phyloP scores from a whole-genome alignment of 2,329 filamentous ascomycete species.

The Colletotrichum aenigma region DNA sequence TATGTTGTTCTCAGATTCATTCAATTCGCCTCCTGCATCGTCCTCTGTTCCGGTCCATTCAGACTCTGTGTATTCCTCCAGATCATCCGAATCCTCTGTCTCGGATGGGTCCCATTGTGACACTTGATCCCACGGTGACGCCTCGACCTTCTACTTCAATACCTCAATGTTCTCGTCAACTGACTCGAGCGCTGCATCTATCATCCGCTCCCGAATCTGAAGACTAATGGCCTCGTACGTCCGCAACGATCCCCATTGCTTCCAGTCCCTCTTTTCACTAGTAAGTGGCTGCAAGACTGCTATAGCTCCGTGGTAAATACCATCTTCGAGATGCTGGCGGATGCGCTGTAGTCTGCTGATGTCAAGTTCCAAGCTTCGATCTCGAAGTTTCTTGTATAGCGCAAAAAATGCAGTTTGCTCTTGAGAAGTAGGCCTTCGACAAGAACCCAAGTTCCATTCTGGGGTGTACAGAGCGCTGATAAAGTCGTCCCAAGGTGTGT shows the following conservation, averaged over 20 bases:
- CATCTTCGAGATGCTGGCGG: neutral
- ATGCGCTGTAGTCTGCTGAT: neutral
- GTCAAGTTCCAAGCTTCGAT: neutral
- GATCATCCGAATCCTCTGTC: too few species aligned
- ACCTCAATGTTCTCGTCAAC: neutral
- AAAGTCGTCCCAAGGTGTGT: neutral
- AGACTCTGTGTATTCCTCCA: too few species aligned
- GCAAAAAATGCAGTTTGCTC: neutral
- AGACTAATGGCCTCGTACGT: slow-evolving; percentile 1
- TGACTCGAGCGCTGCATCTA: neutral
- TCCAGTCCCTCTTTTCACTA: neutral
- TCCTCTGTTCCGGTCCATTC: too few species aligned
- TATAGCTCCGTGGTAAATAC: neutral
- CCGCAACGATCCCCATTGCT: neutral
- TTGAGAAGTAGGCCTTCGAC: accelerated
- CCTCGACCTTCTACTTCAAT: neutral
- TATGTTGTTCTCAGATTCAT: too few species aligned
- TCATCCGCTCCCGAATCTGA: neutral
- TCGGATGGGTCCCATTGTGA: neutral
- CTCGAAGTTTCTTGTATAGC: neutral
- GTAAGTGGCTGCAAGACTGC: neutral
- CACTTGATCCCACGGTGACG: neutral
- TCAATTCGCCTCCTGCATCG: too few species aligned
- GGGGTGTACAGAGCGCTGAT: accelerated
- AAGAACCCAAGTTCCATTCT: accelerated